Evolutionary conservation across 768 basidiomycete genomes (phyloP), one percentile per base, ranked within the genome.

Genomic region (Cubamyces sp.): DNA sequence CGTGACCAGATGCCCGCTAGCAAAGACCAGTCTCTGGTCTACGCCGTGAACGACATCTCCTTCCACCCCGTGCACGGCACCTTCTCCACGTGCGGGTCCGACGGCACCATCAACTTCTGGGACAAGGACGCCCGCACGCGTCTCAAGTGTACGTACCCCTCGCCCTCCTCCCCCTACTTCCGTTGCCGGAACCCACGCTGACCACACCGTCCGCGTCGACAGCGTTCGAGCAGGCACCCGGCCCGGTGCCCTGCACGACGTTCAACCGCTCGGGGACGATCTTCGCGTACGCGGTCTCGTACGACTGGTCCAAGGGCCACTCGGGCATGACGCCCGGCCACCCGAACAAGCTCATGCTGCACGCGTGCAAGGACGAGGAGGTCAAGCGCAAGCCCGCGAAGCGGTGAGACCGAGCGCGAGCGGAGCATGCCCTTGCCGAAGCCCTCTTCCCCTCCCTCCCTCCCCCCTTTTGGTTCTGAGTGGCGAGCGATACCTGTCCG

Each of bases 221-320:
- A 90, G 89, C 88, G 9, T 92, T 94, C 73, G 91, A 94, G 4
- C 75, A 85, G 3, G 79, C 81, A 1, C 84, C 87, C 1, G 90
- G 87, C 23, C 94, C 96, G 0, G 90, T 97, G 63, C 77, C 90
- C 19, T 82, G 89, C 8, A 88, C 88, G 9, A 80, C 86, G 3
- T 98, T 96, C 81, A 97, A 94, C 78, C 88, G 89, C 63, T 92
- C 84, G 25, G 93, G 93, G 28, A 87, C 80, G 30, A 91, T 97
- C 65, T 93, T 97, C 70, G 96, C 94, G 0, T 97, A 97, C 67
- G 90, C 94, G 0, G 76, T 96, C 23, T 94, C 93, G 14, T 96
- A 96, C 66, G 94, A 96, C 70, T 96, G 94, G 94, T 91, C 88
- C 16, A 94, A 94, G 72, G 93, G 94, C 8, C 91, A 94, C 73